phyloP scores from a whole-genome alignment of 495 filamentous ascomycete genomes.

The Bryoglossum gracile region DNA sequence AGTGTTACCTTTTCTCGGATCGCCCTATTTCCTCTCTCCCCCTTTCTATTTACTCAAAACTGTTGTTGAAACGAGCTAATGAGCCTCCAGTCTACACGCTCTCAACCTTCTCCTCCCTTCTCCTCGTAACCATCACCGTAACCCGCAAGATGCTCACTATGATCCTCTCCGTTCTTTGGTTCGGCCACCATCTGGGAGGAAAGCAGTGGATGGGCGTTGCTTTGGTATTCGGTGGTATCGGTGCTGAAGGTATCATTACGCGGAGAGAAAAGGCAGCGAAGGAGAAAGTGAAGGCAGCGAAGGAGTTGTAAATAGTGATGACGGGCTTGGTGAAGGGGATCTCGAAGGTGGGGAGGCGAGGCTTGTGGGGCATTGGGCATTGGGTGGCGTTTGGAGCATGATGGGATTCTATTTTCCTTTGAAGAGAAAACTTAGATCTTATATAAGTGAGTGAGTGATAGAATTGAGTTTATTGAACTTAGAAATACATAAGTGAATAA shows the following conservation, averaged over 20 bases:
- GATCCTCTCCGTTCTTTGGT: conserved; percentile 91
- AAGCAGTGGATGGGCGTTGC: conserved; percentile 92
- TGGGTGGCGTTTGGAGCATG: no score
- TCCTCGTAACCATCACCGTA: conserved; percentile 94
- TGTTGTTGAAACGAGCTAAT: not conserved
- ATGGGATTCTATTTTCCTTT: no score
- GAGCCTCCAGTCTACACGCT: conserved; percentile 77
- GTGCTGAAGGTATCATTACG: conserved; percentile 78
- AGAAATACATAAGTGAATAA: no score
- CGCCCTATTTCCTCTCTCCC: not conserved
- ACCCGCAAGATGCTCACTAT: conserved; percentile 99
- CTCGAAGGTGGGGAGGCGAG: no score
- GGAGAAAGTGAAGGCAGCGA: conserved; percentile 53
- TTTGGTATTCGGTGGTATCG: conserved; percentile 92
- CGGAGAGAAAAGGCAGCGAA: conserved; percentile 79
- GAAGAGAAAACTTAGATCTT: no score
- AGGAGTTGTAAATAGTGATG: conserved; percentile 17
- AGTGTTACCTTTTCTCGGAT: conserved; percentile 26
- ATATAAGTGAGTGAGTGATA: no score
- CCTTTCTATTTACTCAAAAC: conserved; percentile 17
- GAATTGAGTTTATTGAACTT: no score
- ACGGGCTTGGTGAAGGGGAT: no score
- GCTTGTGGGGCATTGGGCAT: no score
- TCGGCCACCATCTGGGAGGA: conserved; percentile 73
- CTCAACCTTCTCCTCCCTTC: conserved; percentile 78